Evolutionary conservation across 176 grass and related monocot genomes (phyloP).

Genomic region (Elymus sibiricus): DNA sequence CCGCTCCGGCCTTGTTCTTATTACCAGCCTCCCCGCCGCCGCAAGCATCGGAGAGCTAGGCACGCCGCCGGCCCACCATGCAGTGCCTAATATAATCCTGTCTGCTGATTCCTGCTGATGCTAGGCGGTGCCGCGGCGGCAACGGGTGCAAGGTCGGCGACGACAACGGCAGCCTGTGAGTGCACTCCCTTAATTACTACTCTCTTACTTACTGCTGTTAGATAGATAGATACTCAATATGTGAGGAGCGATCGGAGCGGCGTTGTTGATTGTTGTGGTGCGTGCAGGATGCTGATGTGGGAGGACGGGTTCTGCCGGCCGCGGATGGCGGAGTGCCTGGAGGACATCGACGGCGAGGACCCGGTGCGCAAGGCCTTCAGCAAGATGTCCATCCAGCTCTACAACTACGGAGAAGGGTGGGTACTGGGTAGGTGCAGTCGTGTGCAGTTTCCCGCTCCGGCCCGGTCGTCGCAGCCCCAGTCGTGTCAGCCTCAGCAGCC

Average conservation of each 20-base stretch:
- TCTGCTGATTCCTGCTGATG: neutral
- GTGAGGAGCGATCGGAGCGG: neutral
- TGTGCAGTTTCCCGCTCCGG: slow-evolving; percentile 11
- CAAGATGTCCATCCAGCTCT: slow-evolving; percentile 99
- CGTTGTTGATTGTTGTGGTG: neutral
- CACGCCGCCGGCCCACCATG: neutral
- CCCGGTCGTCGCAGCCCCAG: neutral
- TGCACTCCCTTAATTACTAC: neutral
- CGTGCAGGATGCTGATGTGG: slow-evolving; percentile 96
- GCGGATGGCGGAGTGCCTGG: slow-evolving; percentile 68
- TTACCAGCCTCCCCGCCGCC: neutral
- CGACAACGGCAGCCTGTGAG: slow-evolving; percentile 98
- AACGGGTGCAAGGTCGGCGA: slow-evolving; percentile 98
- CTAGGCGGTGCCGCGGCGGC: slow-evolving; percentile 85
- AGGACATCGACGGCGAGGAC: slow-evolving; percentile 95
- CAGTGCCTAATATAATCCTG: neutral
- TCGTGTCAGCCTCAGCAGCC: neutral
- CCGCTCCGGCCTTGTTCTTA: neutral
- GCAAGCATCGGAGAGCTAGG: neutral
- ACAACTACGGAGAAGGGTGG: slow-evolving; percentile 99
- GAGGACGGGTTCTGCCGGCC: slow-evolving; percentile 96
- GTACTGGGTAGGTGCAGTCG: slow-evolving; percentile 95
- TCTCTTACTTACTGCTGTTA: neutral
- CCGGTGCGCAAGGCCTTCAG: slow-evolving; percentile 93
- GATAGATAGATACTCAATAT: too few relatives aligned